phyloP scores from a whole-genome alignment of 345 rosid genomes.

The Camelina sativa region DNA sequence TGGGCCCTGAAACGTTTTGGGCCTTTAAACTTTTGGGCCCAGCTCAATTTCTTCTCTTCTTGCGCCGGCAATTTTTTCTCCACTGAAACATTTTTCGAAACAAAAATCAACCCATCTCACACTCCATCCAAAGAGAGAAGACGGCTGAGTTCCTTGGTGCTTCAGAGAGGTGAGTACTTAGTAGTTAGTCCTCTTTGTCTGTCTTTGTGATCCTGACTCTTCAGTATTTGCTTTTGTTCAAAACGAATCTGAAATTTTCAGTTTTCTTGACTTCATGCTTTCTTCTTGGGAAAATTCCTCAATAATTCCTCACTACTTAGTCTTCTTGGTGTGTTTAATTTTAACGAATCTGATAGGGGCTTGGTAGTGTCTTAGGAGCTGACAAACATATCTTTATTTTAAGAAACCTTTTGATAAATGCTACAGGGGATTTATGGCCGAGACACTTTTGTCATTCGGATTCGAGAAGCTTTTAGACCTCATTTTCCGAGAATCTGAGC shows the following conservation, averaged over 20 bases:
- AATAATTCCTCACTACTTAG: too few species aligned
- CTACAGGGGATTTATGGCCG: slow-evolving; percentile 21
- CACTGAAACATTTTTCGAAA: too few species aligned
- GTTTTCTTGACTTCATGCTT: too few species aligned
- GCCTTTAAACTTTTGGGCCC: too few species aligned
- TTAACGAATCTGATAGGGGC: not conserved
- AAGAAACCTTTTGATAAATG: not conserved
- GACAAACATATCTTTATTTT: not conserved
- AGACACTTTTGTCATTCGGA: slow-evolving; percentile 28
- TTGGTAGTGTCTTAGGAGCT: not conserved
- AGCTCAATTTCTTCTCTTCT: too few species aligned
- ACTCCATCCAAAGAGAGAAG: not conserved
- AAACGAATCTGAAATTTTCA: too few species aligned
- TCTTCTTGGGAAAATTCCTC: too few species aligned
- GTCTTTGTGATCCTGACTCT: too few species aligned
- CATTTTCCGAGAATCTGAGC: slow-evolving; percentile 8
- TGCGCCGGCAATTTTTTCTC: too few species aligned
- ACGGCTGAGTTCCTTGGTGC: not conserved
- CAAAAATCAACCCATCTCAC: not conserved
- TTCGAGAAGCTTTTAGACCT: slow-evolving; percentile 33
- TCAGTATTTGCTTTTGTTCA: too few species aligned
- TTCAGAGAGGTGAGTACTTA: not conserved
- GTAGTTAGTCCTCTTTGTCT: not conserved
- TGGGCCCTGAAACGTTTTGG: too few species aligned
- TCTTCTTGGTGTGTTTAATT: too few species aligned